Evolutionary conservation across 2,329 filamentous ascomycete species (phyloP).

Genomic region (Thielaviopsis euricoi): DNA sequence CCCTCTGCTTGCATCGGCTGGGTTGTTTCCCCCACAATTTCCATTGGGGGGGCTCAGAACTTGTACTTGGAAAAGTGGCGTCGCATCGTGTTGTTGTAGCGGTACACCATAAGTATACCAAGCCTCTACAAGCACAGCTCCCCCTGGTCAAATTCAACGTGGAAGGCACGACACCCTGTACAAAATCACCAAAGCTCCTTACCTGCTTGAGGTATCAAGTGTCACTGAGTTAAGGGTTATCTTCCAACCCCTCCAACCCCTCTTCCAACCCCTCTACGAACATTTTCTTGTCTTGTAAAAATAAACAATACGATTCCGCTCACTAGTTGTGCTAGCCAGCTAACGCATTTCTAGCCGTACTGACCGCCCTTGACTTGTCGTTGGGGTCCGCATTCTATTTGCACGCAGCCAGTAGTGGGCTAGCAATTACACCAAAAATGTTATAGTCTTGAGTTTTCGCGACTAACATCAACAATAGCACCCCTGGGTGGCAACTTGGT

Average conservation of each 20-base stretch:
- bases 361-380: neutral
- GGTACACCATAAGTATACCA: neutral
- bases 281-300: neutral
- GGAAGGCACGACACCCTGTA: neutral
- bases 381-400: neutral
- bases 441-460: neutral
- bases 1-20: neutral
- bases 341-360: neutral
- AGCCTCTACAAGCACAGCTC: neutral
- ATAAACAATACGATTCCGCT: neutral
- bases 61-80: neutral
- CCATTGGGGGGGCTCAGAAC: constrained; percentile 4
- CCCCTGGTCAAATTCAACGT: neutral
- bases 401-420: neutral
- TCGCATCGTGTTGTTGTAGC: neutral
- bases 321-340: neutral
- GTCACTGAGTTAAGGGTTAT: neutral
- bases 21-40: constrained; percentile 1
- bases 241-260: neutral
- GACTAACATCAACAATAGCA: neutral
- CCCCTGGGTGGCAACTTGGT: neutral
- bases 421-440: neutral
- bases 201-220: neutral
- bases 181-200: neutral
- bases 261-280: neutral